Percentiles rank a stretch among this genome's conserved stretches.
These are phyloP conservation scores for Exserohilum turcica DNA, from an alignment of 2,329 filamentous ascomycete genomes.

Conservation along the genomic window DNA sequence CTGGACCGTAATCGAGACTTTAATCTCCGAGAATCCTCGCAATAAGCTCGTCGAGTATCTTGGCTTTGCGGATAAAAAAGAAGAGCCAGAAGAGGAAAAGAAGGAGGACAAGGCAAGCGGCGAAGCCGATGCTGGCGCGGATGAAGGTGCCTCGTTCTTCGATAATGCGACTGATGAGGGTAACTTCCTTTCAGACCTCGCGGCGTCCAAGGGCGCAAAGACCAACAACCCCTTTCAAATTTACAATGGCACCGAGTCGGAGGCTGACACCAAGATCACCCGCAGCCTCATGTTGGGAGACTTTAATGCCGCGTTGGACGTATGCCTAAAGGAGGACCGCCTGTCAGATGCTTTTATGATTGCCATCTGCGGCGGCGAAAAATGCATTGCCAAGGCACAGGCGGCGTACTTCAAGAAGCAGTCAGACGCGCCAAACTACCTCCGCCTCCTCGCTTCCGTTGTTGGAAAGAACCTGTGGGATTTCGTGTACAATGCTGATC, in stretches of 20 bases:
- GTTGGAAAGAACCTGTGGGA: conserved; percentile 98
- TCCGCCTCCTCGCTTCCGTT: conserved; percentile 86
- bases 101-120: conserved; percentile 53
- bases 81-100: conserved; percentile 32
- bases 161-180: conserved; percentile 71
- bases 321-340: conserved; percentile 85
- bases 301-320: conserved; percentile 86
- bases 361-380: conserved; percentile 92
- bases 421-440: conserved; percentile 82
- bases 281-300: conserved; percentile 86
- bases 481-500: conserved; percentile 92
- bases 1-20: conserved; percentile 90
- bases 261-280: conserved; percentile 85
- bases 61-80: conserved; percentile 72
- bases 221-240: conserved; percentile 94
- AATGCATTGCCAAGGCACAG: conserved; percentile 92
- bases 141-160: conserved; percentile 75
- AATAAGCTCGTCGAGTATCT: conserved; percentile 86
- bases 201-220: conserved; percentile 87
- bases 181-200: conserved; percentile 82
- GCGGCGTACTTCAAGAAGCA: conserved; percentile 86
- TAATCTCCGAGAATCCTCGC: conserved; percentile 84
- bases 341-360: conserved; percentile 98
- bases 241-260: conserved; percentile 80
- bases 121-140: conserved; percentile 19